Base-by-base conservation (phyloP, 768 basidiomycete genomes). In the Epithele typhae region DNA sequence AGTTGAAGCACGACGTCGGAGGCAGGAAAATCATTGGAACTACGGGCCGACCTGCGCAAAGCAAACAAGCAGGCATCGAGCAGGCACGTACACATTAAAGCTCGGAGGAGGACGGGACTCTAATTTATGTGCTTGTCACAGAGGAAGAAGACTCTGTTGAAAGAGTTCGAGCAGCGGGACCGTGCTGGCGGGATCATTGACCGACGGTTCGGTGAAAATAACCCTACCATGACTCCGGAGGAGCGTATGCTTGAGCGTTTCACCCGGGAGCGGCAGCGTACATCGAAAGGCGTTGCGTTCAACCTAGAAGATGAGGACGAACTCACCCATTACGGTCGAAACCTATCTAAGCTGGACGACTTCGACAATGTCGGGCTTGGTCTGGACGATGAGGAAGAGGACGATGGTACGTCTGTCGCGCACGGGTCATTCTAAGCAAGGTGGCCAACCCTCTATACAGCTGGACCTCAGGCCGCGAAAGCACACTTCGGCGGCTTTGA, bases 171-270 rank as follows among this genome's bases (percentile, higher is more conserved):
- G 50, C 79, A 87, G 40, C 85, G 82, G 54, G 82, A 79, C 39
- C 86, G 82, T 53, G 82, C 87, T 9, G 94, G 93, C 5, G 90
- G 93, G 5, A 84, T 99, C 48, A 70, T 94, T 46, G 96, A 99
- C 67, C 79, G 91, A 42, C 85, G 96, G 17, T 97, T 98, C 61
- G 96, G 96, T 68, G 96, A 99, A 77, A 84, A 90, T 61, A 84
- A 98, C 52, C 84, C 93, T 2, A 77, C 82, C 9, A 82, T 98
- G 78, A 84, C 88, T n/a, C 72, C 92, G 25, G 96, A 99, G 64
- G 95, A 98, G 55, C 86, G 92, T 51, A 97, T 97, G 85, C 75
- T 97, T 30, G 93, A 95, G 65, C 85, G 96, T 24, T 98, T 97
- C 64, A 97, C 94, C 9, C 77, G 77, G 54, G 94, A 98, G 66